Percentiles rank a stretch among this genome's conserved stretches.
Evolutionary conservation across 2,329 filamentous ascomycete species (phyloP).

Genomic region (Penicillium hordei): DNA sequence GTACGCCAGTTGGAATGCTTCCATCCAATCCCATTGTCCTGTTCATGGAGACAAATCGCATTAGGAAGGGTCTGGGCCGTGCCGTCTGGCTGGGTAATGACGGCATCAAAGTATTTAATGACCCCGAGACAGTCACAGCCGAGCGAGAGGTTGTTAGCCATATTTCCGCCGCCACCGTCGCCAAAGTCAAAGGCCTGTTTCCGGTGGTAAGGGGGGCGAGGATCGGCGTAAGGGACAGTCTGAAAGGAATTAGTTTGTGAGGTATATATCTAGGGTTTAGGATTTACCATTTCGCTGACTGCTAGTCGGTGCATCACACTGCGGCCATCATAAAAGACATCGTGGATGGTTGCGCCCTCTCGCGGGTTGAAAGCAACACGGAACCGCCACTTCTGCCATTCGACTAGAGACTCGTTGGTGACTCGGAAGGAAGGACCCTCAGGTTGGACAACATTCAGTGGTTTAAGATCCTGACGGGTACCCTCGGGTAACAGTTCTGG

Average conservation of each 20-base stretch:
- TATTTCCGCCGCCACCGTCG: slow-evolving; percentile 65
- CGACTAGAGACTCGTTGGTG: slow-evolving; percentile 43
- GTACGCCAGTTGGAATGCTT: slow-evolving; percentile 70
- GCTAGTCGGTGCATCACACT: slow-evolving; percentile 66
- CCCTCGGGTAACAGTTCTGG: slow-evolving; percentile 49
- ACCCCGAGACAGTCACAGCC: slow-evolving; percentile 56
- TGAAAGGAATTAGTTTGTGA: slow-evolving; percentile 8
- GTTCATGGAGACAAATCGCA: slow-evolving; percentile 65
- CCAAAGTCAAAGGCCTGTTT: slow-evolving; percentile 74
- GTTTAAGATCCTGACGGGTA: slow-evolving; percentile 59
- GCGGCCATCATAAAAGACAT: slow-evolving; percentile 65
- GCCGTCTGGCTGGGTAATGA: slow-evolving; percentile 56
- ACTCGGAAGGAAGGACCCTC: slow-evolving; percentile 65
- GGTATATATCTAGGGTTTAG: neutral
- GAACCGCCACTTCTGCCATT: slow-evolving; percentile 69
- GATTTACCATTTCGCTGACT: slow-evolving; percentile 63
- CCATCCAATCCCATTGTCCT: slow-evolving; percentile 65
- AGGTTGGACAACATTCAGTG: slow-evolving; percentile 70
- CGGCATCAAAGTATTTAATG: slow-evolving; percentile 64
- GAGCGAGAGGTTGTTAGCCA: slow-evolving; percentile 64
- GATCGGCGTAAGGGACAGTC: slow-evolving; percentile 65
- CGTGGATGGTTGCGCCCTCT: slow-evolving; percentile 69
- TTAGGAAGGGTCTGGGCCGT: slow-evolving; percentile 59
- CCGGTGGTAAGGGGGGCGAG: slow-evolving; percentile 63
- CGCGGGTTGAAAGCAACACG: slow-evolving; percentile 58